These are phyloP conservation scores for Cochlearia excelsa DNA, from an alignment of 345 rosid genomes.

Conservation along the genomic window DNA sequence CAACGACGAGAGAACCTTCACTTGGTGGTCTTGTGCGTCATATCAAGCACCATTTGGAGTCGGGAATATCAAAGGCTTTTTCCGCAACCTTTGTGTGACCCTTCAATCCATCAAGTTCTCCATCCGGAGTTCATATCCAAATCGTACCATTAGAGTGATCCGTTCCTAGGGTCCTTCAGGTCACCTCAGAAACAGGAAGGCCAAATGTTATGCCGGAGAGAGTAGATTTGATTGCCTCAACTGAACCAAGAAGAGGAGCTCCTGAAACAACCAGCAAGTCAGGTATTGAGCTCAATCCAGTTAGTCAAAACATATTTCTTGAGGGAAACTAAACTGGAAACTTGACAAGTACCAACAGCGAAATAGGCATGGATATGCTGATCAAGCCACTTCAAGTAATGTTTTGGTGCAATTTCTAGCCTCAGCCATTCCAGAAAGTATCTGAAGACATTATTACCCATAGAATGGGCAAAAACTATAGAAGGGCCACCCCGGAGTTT, in stretches of 20 bases:
- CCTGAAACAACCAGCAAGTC: conserved; percentile 42
- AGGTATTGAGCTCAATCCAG: background rate
- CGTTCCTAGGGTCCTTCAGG: too few relatives aligned
- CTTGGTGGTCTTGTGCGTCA: too few relatives aligned
- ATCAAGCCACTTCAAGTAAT: conserved; percentile 84
- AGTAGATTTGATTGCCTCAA: conserved; percentile 67
- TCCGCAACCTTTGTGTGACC: too few relatives aligned
- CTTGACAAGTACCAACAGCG: conserved; percentile 70
- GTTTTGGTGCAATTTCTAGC: conserved; percentile 97
- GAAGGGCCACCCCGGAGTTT: conserved; percentile 95
- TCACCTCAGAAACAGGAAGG: conserved; percentile 95
- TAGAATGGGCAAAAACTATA: conserved; percentile 90
- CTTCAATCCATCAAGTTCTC: too few relatives aligned
- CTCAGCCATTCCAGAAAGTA: conserved; percentile 98
- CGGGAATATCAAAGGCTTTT: too few relatives aligned
- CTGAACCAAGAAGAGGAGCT: conserved; percentile 96
- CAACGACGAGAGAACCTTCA: too few relatives aligned
- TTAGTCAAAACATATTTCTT: background rate
- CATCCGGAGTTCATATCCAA: too few relatives aligned
- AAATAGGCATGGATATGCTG: conserved; percentile 91
- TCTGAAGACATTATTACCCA: conserved; percentile 94
- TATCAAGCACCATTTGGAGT: too few relatives aligned
- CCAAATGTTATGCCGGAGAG: conserved; percentile 88
- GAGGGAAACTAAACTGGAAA: conserved; percentile 15
- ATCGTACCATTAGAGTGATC: too few relatives aligned